phyloP scores from a whole-genome alignment of 1,139 yeast genomes.

The Pneumocystis canis region DNA sequence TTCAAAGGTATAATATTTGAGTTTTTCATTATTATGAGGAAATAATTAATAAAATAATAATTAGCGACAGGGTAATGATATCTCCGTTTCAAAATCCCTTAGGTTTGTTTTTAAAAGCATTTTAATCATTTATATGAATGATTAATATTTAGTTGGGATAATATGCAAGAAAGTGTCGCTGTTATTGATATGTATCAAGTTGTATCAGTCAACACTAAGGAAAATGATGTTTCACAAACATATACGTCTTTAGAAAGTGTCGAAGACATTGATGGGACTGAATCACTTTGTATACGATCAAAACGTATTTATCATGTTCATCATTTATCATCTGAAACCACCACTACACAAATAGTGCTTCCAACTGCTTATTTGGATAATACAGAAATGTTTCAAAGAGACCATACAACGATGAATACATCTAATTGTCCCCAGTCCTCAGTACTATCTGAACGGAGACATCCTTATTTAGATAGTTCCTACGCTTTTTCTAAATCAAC shows the following conservation, averaged over 20 bases:
- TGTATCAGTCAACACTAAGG: constrained; percentile 4
- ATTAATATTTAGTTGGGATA: constrained; percentile 5
- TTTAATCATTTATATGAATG: constrained; percentile 1
- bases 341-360: background rate
- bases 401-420: background rate
- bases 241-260: constrained; percentile 5
- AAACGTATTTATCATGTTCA: constrained; percentile 10
- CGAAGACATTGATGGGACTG: constrained; percentile 9
- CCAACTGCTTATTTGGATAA: background rate
- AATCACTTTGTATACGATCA: constrained; percentile 10
- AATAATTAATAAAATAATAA: background rate
- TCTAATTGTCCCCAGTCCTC: background rate
- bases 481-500: background rate
- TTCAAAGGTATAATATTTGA: constrained; percentile 9
- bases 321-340: background rate
- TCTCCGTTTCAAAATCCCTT: background rate
- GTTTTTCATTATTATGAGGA: background rate
- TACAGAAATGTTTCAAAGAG: background rate
- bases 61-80: background rate
- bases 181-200: constrained; percentile 10
- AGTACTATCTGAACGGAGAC: background rate
- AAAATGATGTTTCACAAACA: background rate
- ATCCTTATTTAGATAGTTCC: background rate
- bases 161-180: constrained; percentile 8
- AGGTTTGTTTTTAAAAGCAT: background rate